A percentile compares a stretch with the other conserved stretches of the same genome.
These are phyloP conservation scores for Tetrahymena thermophila DNA, from an alignment of 73 alveolate genomes.

Conservation along the genomic window DNA sequence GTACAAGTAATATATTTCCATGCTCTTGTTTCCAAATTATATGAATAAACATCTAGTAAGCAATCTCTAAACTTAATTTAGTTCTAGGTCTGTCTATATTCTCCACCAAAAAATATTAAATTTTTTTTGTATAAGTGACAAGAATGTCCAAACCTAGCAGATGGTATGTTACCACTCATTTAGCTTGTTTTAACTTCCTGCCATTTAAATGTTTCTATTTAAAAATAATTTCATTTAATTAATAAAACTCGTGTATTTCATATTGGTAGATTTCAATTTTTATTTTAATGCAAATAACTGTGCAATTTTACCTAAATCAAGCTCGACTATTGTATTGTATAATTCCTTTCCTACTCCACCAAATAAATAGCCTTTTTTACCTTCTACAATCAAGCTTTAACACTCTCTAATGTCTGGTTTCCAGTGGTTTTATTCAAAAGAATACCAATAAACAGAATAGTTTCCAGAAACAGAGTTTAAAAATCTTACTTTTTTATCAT, in stretches of 20 bases:
- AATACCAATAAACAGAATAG: neutral
- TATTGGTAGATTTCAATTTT: neutral
- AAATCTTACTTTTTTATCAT: neutral
- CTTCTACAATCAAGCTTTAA: neutral
- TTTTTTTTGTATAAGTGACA: neutral
- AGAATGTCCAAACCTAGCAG: neutral
- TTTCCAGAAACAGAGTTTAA: neutral
- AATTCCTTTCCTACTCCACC: neutral
- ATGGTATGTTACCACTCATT: neutral
- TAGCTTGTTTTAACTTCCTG: neutral
- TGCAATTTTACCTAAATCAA: neutral
- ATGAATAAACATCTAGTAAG: neutral
- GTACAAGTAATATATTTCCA: neutral
- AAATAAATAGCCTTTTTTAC: neutral
- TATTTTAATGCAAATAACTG: neutral
- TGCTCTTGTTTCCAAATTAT: neutral
- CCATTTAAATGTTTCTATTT: neutral
- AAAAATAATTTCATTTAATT: neutral
- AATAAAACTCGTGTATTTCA: too few species aligned
- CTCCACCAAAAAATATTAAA: neutral
- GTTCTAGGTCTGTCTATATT: neutral
- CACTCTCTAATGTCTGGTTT: neutral
- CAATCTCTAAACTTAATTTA: neutral
- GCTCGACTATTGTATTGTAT: neutral
- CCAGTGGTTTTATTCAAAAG: neutral